Evolutionary conservation across 2,329 filamentous ascomycete genomes (phyloP).

Genomic region (Didymella segeticola): DNA sequence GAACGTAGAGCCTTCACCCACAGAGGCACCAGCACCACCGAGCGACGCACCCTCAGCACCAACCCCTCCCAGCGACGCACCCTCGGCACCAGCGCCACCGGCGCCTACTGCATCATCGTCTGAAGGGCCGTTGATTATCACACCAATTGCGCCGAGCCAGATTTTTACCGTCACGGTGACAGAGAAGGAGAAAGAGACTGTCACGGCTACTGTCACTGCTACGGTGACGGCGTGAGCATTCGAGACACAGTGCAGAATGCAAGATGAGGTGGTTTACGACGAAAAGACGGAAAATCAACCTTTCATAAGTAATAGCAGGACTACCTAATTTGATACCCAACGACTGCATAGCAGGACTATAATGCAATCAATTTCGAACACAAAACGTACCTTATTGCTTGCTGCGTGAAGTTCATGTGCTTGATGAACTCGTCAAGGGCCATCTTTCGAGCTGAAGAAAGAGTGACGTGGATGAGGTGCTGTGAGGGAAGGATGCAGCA

Average conservation of each 20-base stretch:
- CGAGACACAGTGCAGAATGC: not conserved
- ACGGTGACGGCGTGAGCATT: constrained; percentile 4
- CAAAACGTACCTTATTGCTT: too few relatives aligned
- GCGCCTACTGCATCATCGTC: constrained; percentile 21
- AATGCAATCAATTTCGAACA: not conserved
- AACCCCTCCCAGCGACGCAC: constrained; percentile 1
- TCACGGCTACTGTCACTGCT: constrained; percentile 36
- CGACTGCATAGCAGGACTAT: constrained; percentile 6
- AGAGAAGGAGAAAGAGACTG: constrained; percentile 40
- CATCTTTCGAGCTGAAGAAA: too few relatives aligned
- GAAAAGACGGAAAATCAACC: not conserved
- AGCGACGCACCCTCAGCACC: constrained; percentile 6
- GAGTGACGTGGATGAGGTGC: too few relatives aligned
- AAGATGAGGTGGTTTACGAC: not conserved
- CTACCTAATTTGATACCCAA: constrained; percentile 23
- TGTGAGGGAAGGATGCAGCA: too few relatives aligned
- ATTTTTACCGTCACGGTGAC: constrained; percentile 45
- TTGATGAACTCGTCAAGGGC: too few relatives aligned
- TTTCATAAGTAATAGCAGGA: constrained; percentile 8
- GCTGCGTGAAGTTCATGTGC: too few relatives aligned
- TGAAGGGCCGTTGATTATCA: constrained; percentile 40
- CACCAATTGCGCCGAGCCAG: constrained; percentile 41
- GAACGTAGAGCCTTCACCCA: constrained; percentile 10
- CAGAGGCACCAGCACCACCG: constrained; percentile 10
- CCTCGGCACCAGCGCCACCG: constrained; percentile 6